These are phyloP conservation scores for Ogataea pini DNA, from an alignment of 805 yeast species.

Conservation along the genomic window DNA sequence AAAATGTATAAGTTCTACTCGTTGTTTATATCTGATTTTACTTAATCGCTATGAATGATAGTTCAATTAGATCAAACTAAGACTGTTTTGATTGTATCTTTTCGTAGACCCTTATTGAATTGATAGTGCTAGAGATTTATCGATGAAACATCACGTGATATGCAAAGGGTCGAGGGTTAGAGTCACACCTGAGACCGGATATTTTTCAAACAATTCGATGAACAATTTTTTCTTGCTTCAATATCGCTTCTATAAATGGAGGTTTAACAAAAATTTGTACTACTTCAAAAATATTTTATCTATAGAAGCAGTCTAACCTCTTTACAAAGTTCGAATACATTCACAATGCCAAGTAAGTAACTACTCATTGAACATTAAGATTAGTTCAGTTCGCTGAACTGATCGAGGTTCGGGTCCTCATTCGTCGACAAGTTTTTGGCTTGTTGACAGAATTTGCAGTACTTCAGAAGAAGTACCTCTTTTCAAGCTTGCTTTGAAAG, in stretches of 20 bases:
- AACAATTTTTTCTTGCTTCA: conserved; percentile 1
- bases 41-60: conserved; percentile 2
- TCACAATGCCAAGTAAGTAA: conserved; percentile 35
- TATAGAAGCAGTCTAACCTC: neutral
- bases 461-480: conserved; percentile 10
- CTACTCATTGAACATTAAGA: conserved; percentile 7
- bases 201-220: neutral
- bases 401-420: conserved; percentile 29
- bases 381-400: conserved; percentile 6
- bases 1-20: neutral
- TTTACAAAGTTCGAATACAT: conserved; percentile 5
- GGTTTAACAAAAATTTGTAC: neutral
- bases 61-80: neutral
- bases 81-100: neutral
- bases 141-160: conserved; percentile 2
- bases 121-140: too few relatives aligned
- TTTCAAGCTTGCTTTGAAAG: conserved; percentile 12
- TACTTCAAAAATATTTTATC: neutral
- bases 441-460: neutral
- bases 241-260: neutral
- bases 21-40: conserved; percentile 4
- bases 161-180: neutral
- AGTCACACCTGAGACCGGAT: conserved; percentile 6
- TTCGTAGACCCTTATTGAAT: too few relatives aligned
- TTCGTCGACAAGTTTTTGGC: neutral